Base-by-base conservation (phyloP, 2,329 filamentous ascomycete genomes). In the Cadophora sp. region DNA sequence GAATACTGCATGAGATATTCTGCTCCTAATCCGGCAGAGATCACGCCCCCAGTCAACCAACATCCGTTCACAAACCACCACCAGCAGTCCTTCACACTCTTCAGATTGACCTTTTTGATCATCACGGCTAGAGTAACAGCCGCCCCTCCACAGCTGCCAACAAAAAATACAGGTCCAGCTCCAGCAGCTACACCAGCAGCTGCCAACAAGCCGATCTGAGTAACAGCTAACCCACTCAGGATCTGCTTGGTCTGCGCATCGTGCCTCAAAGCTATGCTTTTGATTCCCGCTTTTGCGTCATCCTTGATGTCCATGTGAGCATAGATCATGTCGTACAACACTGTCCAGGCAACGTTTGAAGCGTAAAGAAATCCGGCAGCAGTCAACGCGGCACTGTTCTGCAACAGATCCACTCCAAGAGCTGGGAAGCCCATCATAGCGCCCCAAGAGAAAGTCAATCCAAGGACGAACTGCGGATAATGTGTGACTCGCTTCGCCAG, bases 261-360 rank as follows among this genome's bases (percentile, higher is more conserved):
- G 73, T 96, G 92, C 76, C 91, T 90, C 47, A 96, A 82, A 1
- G 91, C 93, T 73, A 96, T 96, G 75, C 90, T 93, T 82, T 95
- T 96, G 80, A 97, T 96, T 9, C 93, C 94, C 0, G 90, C 93
- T 78, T 93, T 94, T 68, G 84, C 88, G 76, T 97, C 93, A 73
- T 97, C 93, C 75, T 90, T 90, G 78, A 95, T 91, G 74, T 97
- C 93, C 89, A 96, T 95, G 77, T 96, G 93, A 16, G 93, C 93
- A 78, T 97, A 97, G 39, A 97, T 93, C 88, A 96, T 96, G 78
- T 97, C 93, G 78, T 96, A 97, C 47, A 96, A 80, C 30, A 96
- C 85, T 0, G 93, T 96, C 94, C 94, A 97, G 3, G 92, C 89
- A 27, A 96, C 83, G 73, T 94, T 96, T 51, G 91, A 93, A 13